Base-by-base conservation (phyloP, 2,329 filamentous ascomycete genomes). In the Cercospora sesami region DNA sequence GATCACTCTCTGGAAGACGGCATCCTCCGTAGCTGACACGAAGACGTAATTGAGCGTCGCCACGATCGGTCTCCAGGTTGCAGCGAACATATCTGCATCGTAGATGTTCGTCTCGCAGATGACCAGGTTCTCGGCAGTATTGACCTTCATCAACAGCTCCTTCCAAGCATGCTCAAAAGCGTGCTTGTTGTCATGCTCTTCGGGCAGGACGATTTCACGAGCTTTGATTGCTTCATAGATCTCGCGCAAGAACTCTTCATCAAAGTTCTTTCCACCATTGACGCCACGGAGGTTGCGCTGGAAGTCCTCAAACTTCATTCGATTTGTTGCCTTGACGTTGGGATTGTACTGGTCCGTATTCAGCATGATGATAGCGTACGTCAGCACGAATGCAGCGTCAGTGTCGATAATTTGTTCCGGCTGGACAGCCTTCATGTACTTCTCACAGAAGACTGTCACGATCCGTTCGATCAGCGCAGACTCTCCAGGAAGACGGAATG, bases 141-240 rank as follows among this genome's bases (percentile, higher is more conserved):
- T 89, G 0, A 93, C 90, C 81, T 98, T 98, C 71, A 93, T 82
- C 48, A 98, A 82, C 10, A 99, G 83, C 79, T 99, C 95, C 78
- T 94, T 94, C 95, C 95, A 99, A 2, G 95, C 94, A 80, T 96
- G 95, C 78, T 98, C 94, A 77, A 98, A 98, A 1, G 93, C 94
- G 81, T 97, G 91, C 78, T 94, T 91, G 79, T 97, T 97, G 77
- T 97, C 94, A 78, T 98, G 95, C 80, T 99, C 95, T 72, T 98
- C 95, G 0, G 95, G 95, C 23, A 99, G 82, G 71, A 99, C 97
- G 71, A 99, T 99, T 80, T 99, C 95, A 72, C 95, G 92, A 18
- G 88, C 89, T 78, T 91, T 93, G 82, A 99, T 99, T 0, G 93
- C 93, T 74, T 97, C 89, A 76, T 90, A 99, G 65, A 98, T 97